Percentiles rank a stretch among this genome's conserved stretches.
phyloP scores from a whole-genome alignment of 164 flowering plant genomes.

The Tetrastigma voinierianum region DNA sequence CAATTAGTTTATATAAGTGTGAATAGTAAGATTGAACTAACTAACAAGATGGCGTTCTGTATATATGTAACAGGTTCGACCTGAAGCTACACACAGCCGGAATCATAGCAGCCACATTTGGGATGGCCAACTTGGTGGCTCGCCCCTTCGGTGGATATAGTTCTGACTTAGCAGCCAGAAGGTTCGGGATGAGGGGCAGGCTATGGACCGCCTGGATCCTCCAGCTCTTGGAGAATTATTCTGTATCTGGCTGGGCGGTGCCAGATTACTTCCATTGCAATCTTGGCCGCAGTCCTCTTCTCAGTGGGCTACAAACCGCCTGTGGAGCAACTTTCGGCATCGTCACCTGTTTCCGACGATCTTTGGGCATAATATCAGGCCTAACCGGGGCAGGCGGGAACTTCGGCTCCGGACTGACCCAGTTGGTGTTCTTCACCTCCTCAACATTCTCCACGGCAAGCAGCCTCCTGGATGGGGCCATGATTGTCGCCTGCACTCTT shows the following conservation, averaged over 20 bases:
- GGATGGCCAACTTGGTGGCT: constrained; percentile 71
- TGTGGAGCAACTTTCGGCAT: constrained; percentile 77
- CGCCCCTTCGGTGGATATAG: constrained; percentile 70
- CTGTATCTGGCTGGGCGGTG: constrained; percentile 73
- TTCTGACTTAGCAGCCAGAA: constrained; percentile 50
- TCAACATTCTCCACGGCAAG: constrained; percentile 42
- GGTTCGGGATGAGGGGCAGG: constrained; percentile 74
- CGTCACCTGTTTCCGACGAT: constrained; percentile 69
- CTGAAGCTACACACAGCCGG: constrained; percentile 82
- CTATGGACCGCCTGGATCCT: constrained; percentile 70
- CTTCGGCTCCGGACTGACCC: constrained; percentile 73
- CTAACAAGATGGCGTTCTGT: not conserved
- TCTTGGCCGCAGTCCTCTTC: constrained; percentile 64
- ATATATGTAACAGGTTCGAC: constrained; percentile 37
- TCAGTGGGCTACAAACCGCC: constrained; percentile 75
- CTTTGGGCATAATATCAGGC: constrained; percentile 76
- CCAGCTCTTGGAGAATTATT: constrained; percentile 68
- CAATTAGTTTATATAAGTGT: too few relatives aligned
- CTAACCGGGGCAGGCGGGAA: constrained; percentile 81
- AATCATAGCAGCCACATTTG: constrained; percentile 64
- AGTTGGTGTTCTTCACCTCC: constrained; percentile 62
- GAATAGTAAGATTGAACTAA: not conserved
- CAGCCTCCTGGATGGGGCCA: constrained; percentile 66
- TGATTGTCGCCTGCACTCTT: constrained; percentile 57
- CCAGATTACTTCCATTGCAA: constrained; percentile 49